Evolutionary conservation across 495 filamentous ascomycete species (phyloP), one percentile per base, ranked within the genome.

Genomic region (Penicillium antarcticum): DNA sequence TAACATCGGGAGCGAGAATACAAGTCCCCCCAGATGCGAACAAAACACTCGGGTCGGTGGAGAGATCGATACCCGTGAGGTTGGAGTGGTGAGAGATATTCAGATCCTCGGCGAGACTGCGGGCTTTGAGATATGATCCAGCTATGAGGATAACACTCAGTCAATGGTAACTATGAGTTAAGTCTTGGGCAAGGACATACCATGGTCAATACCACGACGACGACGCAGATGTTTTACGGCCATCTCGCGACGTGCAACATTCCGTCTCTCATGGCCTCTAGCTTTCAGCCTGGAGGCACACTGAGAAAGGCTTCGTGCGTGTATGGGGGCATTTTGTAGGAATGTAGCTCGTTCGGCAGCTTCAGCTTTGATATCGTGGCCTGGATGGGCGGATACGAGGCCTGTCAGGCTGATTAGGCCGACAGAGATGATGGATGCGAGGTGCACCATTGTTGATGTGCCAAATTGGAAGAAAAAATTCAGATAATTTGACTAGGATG

Each of bases 11-110:
- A 47, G 69, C 79, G 24, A 83, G 69, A 32, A 83, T 75, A 55
- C 79, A 83, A n/a, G 77, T 76, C 5, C 73, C 73, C 44, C 74
- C 70, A 26, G 79, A 78, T 21, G 72, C 60, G 56, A 84, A 85
- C 8, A 85, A 67, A 17, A 75, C 63, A 9, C 57, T 55, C 0
- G 75, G 65, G 46, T 80, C 76, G 38, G 75, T 79, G 17, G 71
- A 69, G 45, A 68, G 66, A 52, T 74, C 77, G 26, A 79, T 62
- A 0, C 72, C 73, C 14, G 72, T 63, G 48, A 76, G 51, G 53
- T 69, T 77, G 56, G 74, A 72, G 26, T 70, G 51, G 54, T 78
- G 73, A 26, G 63, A 58, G 38, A 71, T 77, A 32, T 54, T 61
- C 37, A 77, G 49, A 33, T 74, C 57, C 10, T 63, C 62, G 37